Evolutionary conservation across 768 basidiomycete species (phyloP).

Genomic region (Suillus ampliporus): DNA sequence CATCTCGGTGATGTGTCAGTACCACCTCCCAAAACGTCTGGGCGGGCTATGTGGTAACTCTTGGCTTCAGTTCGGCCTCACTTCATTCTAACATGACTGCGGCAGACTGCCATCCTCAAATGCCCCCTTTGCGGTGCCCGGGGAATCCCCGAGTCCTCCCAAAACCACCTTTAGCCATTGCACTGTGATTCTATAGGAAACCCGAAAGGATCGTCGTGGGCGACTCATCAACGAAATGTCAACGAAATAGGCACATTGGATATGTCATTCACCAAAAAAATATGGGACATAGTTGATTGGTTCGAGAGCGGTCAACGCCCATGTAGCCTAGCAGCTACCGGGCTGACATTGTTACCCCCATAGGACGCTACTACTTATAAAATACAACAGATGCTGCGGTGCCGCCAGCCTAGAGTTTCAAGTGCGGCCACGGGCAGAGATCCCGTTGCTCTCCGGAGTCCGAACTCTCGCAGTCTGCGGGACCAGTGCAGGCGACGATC

Average conservation of each 20-base stretch:
- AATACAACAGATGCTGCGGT: background rate
- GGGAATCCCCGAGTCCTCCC: no score
- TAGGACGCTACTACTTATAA: background rate
- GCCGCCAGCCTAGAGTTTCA: constrained; percentile 2
- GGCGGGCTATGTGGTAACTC: background rate
- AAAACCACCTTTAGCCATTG: background rate
- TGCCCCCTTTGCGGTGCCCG: background rate
- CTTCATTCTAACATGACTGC: background rate
- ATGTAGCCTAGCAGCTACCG: background rate
- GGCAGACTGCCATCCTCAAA: constrained; percentile 1
- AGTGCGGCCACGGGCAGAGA: no score
- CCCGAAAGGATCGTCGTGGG: constrained; percentile 1
- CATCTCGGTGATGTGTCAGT: background rate
- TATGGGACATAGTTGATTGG: background rate
- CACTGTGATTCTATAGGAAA: no score
- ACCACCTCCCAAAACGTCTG: background rate
- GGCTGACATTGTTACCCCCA: background rate
- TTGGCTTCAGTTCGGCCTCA: background rate
- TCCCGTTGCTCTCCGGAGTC: background rate
- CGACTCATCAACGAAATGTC: background rate
- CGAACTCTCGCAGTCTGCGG: background rate
- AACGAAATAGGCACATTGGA: background rate
- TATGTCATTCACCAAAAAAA: background rate
- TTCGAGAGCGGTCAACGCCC: background rate
- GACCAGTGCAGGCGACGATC: background rate